These are phyloP conservation scores for Murraya paniculata DNA, from an alignment of 345 rosid genomes.

Conservation along the genomic window DNA sequence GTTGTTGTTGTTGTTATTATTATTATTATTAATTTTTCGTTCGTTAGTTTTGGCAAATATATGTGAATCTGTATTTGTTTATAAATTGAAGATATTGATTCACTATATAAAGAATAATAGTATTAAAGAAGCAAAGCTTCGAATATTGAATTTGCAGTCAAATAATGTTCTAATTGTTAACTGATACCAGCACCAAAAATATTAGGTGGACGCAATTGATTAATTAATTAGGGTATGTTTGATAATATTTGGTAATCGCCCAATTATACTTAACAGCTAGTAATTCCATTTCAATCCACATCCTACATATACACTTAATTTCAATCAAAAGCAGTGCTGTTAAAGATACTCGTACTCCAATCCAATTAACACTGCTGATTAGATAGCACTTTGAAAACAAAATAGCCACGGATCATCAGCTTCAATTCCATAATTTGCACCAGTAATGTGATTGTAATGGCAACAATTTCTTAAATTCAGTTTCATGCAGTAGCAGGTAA, in stretches of 20 bases:
- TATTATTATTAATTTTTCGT: conserved; percentile 17
- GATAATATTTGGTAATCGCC: neutral
- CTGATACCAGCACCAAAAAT: neutral
- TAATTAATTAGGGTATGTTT: neutral
- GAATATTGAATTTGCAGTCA: neutral
- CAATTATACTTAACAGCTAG: neutral
- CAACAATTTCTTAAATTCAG: neutral
- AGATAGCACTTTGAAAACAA: neutral
- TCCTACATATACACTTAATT: neutral
- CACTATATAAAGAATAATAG: neutral
- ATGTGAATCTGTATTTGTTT: conserved; percentile 10
- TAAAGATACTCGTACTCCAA: neutral
- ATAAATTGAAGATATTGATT: conserved; percentile 18
- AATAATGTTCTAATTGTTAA: neutral
- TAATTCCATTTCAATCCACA: neutral
- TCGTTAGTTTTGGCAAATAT: neutral
- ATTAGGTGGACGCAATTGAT: neutral
- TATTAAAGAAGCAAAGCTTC: neutral
- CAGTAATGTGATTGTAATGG: neutral
- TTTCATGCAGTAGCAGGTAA: neutral
- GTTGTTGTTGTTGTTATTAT: conserved; percentile 25
- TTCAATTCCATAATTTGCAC: neutral
- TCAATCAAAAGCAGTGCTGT: neutral
- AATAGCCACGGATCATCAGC: neutral
- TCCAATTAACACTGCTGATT: neutral